Base-by-base conservation (phyloP, 805 yeast genomes). In the Cyberlindnera mycetangii region DNA sequence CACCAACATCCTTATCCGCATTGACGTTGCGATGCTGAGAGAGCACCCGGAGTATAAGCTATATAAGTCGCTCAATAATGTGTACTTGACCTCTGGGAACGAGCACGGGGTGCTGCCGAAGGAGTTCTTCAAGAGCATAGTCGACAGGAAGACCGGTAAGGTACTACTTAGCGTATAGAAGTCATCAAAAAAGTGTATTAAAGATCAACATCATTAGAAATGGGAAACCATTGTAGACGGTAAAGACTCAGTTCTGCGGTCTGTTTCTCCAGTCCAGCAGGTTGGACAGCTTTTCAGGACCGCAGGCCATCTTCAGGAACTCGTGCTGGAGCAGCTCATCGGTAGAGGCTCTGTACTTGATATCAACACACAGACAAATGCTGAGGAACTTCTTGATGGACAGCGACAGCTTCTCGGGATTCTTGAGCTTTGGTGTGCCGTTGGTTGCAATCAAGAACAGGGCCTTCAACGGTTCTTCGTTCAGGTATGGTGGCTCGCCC, bases 401-500 rank as follows among this genome's bases (percentile, higher is more conserved):
- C 46, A 81, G 73, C 9, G 92, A 81, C 48, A 93, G 70, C 31
- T 71, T 92, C 50, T 87, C 96, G 5, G 97, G 95, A 59, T 87
- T 83, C 64, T 90, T 90, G 63, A 93, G 71, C 58, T 85, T 87
- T 24, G 99, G 99, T 0, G 99, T 93, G 44, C 99, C 99, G 59
- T 89, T 92, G 0, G 97, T 89, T 3, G 96, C 97, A 71, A 93
- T 93, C 64, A 93, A 71, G 67, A 89, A 93, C 41, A 93, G 72
- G 0, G 98, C 98, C 59, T 90, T 81, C 64, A 93, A 76, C 15
- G 99, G 99, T 49, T 92, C 92, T 62, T 93, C 99, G 61, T 92
- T 92, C 62, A 93, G 70, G 60, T 93, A 93, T 15, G 99, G 99
- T 10, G 99, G 99, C 63, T 93, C 99, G 20, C 97, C 96, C 67